Conservation (phyloP, 306 rosid species). For the apple (Malus domestica) region DNA sequence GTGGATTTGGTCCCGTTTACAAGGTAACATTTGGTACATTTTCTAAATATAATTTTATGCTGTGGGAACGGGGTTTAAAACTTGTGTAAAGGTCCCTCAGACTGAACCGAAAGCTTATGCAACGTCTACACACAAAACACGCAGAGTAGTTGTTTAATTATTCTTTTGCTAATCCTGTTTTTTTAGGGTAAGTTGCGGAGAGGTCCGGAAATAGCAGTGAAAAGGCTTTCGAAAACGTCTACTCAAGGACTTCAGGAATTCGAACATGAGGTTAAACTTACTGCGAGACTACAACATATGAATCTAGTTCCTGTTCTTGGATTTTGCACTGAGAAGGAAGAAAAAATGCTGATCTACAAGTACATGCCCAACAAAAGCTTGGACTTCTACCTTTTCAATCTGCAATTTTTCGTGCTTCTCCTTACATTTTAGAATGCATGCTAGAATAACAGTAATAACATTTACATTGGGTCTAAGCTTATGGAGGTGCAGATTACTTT, state of each 20-base stretch:
- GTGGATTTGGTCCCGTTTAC: conserved; percentile 35
- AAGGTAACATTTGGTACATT: conserved; percentile 9
- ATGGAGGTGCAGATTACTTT: too few species aligned
- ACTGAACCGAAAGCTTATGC: too few species aligned
- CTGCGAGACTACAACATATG: conserved; percentile 42
- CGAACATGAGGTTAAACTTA: conserved; percentile 38
- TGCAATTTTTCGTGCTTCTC: not conserved
- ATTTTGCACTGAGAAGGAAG: conserved; percentile 25
- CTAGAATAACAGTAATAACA: too few species aligned
- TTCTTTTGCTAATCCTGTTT: not conserved
- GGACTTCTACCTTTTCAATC: conserved; percentile 36
- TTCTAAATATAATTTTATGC: not conserved
- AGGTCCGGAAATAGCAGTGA: conserved; percentile 38
- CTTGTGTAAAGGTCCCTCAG: too few species aligned
- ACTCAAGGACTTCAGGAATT: conserved; percentile 46
- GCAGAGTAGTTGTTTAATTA: too few species aligned
- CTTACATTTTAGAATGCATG: not conserved
- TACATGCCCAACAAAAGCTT: conserved; percentile 49
- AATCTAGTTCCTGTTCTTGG: conserved; percentile 42
- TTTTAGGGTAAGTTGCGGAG: conserved; percentile 17
- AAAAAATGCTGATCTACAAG: conserved; percentile 37
- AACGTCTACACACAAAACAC: too few species aligned
- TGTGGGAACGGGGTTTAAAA: too few species aligned
- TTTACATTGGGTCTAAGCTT: too few species aligned
- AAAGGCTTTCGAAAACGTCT: conserved; percentile 37